Evolutionary conservation across 805 yeast species (phyloP).

Genomic region (Myxozyma sirexii): DNA sequence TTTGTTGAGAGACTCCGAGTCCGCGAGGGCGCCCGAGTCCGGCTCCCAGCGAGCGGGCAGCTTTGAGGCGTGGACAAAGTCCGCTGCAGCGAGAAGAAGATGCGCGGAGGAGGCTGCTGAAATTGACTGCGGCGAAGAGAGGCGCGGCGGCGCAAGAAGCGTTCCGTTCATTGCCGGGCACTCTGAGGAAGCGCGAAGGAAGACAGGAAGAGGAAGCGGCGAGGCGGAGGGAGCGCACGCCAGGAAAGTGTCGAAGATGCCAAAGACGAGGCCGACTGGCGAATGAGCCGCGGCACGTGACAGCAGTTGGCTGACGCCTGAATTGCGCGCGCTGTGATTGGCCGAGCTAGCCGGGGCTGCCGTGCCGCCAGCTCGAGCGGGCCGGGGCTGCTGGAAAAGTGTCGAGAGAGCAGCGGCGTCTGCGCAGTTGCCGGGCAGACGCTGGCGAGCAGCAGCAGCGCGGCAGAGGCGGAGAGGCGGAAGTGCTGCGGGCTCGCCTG

Average conservation of each 20-base stretch:
- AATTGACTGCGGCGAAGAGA: neutral
- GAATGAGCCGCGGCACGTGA: conserved; percentile 27
- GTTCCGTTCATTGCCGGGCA: conserved; percentile 3
- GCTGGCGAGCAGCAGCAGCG: too few relatives aligned
- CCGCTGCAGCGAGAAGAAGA: conserved; percentile 5
- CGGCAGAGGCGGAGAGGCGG: too few relatives aligned
- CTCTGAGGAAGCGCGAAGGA: neutral
- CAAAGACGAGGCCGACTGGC: neutral
- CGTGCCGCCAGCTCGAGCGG: too few relatives aligned
- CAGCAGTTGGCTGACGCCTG: neutral
- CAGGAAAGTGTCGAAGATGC: neutral
- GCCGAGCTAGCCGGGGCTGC: conserved; percentile 1
- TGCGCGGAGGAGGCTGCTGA: conserved; percentile 5
- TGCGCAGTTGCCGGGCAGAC: too few relatives aligned
- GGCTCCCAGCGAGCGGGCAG: conserved; percentile 9
- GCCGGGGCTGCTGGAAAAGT: too few relatives aligned
- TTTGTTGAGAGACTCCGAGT: too few relatives aligned
- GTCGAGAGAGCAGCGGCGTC: too few relatives aligned
- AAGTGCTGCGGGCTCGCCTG: too few relatives aligned
- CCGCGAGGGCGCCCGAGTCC: too few relatives aligned
- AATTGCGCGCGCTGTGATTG: conserved; percentile 16
- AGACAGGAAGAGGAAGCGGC: neutral
- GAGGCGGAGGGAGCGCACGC: neutral
- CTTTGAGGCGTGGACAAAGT: conserved; percentile 5
- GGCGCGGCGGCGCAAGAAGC: conserved; percentile 13